Conservation (phyloP, 202 grass and related monocot species). For the Zizania palustris region DNA sequence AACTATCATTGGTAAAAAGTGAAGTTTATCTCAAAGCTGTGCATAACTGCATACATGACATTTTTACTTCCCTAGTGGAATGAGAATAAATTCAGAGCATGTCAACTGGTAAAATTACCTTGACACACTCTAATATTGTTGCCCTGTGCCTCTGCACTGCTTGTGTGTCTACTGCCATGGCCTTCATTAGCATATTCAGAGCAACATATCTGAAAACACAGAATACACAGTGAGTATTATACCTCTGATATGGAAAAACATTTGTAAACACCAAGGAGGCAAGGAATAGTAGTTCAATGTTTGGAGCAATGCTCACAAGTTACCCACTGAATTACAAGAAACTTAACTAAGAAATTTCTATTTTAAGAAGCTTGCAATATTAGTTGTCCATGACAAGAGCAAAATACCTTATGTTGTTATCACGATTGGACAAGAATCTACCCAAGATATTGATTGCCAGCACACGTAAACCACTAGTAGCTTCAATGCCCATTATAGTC, state of each 20-base stretch:
- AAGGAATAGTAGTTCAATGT: neutral
- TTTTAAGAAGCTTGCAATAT: neutral
- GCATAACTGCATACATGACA: neutral
- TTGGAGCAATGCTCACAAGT: neutral
- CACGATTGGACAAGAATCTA: conserved; percentile 97
- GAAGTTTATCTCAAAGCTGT: neutral
- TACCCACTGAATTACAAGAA: conserved; percentile 15
- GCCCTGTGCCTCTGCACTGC: conserved; percentile 95
- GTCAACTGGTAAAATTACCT: conserved; percentile 57
- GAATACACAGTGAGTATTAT: conserved; percentile 20
- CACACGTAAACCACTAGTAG: conserved; percentile 87
- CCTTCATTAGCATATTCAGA: conserved; percentile 96
- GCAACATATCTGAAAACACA: conserved; percentile 86
- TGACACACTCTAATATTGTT: conserved; percentile 97
- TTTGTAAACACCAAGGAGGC: neutral
- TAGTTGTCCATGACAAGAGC: conserved; percentile 31
- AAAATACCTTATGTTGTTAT: conserved; percentile 97
- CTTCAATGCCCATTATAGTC: conserved; percentile 98
- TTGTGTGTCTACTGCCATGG: conserved; percentile 83
- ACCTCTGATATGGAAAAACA: conserved; percentile 9
- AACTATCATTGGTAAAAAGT: conserved; percentile 6
- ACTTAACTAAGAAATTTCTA: conserved; percentile 6
- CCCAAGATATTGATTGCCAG: conserved; percentile 98
- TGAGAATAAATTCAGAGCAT: conserved; percentile 27
- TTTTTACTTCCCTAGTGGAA: conserved; percentile 25